phyloP scores from a whole-genome alignment of 352 stramenopile species.

The Globisporangium perplexum region DNA sequence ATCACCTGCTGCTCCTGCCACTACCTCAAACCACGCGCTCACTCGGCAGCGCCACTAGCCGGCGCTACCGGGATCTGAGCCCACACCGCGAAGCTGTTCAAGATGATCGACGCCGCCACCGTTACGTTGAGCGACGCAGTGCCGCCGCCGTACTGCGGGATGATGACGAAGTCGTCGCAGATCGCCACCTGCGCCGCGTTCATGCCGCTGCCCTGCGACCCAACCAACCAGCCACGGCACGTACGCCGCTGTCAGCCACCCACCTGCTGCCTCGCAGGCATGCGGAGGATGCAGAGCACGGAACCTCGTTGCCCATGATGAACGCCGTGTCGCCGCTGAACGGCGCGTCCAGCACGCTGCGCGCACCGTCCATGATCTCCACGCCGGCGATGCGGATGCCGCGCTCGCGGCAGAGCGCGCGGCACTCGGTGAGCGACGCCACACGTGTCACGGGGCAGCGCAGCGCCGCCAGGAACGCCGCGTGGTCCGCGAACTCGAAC shows the following conservation, averaged over 20 bases:
- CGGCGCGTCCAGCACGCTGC: conserved; percentile 61
- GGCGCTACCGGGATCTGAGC: conserved; percentile 27
- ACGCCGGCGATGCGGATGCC: conserved; percentile 89
- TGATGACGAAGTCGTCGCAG: conserved; percentile 93
- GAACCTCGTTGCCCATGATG: conserved; percentile 95
- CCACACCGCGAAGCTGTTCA: conserved; percentile 89
- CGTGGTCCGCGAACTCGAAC: conserved; percentile 57
- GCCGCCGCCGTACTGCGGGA: conserved; percentile 92
- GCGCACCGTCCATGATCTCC: conserved; percentile 89
- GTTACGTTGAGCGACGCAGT: conserved; percentile 96
- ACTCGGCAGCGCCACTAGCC: background rate
- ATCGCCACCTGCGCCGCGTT: conserved; percentile 87
- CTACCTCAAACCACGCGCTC: no score
- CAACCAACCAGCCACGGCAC: background rate
- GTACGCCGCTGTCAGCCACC: background rate
- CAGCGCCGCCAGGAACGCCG: conserved; percentile 35
- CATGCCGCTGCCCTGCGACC: conserved; percentile 82
- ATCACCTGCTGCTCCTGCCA: no score
- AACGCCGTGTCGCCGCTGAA: conserved; percentile 87
- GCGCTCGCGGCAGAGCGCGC: conserved; percentile 47
- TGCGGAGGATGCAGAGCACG: no score
- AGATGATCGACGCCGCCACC: conserved; percentile 91
- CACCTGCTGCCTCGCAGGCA: background rate
- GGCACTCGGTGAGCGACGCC: conserved; percentile 75
- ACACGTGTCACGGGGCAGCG: conserved; percentile 60